A percentile compares a stretch with the other conserved stretches of the same genome.
Conservation (phyloP, 73 alveolate genomes). For the Blepharisma stoltei region DNA sequence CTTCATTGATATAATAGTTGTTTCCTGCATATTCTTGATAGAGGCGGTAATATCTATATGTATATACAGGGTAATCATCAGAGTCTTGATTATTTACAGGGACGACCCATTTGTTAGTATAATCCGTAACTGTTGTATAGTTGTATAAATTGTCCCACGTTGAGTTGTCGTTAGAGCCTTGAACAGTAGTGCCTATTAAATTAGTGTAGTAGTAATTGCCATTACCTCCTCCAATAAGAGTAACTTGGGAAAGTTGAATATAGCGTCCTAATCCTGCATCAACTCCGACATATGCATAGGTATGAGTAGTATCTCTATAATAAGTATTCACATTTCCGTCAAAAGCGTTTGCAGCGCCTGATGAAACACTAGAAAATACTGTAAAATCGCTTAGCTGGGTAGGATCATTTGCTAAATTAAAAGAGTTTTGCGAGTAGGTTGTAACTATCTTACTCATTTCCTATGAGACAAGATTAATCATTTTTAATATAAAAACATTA, state of each 20-base stretch:
- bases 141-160: slow-evolving; percentile 36
- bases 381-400: not conserved
- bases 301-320: not conserved
- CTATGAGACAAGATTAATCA: too few species aligned
- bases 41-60: not conserved
- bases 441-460: not conserved
- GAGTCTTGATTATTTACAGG: not conserved
- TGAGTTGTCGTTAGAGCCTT: slow-evolving; percentile 42
- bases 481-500: too few species aligned
- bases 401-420: not conserved
- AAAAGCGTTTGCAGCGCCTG: not conserved
- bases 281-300: not conserved
- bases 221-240: not conserved
- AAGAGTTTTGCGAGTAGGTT: not conserved
- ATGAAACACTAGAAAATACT: not conserved
- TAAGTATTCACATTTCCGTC: not conserved
- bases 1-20: not conserved
- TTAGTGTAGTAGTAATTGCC: not conserved
- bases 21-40: not conserved
- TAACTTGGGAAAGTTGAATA: not conserved
- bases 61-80: not conserved
- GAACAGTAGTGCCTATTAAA: slow-evolving; percentile 39
- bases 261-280: not conserved
- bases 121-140: not conserved
- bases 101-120: not conserved